These are phyloP conservation scores for Sporobolomyces roseus DNA, from an alignment of 768 basidiomycete genomes.

Conservation along the genomic window DNA sequence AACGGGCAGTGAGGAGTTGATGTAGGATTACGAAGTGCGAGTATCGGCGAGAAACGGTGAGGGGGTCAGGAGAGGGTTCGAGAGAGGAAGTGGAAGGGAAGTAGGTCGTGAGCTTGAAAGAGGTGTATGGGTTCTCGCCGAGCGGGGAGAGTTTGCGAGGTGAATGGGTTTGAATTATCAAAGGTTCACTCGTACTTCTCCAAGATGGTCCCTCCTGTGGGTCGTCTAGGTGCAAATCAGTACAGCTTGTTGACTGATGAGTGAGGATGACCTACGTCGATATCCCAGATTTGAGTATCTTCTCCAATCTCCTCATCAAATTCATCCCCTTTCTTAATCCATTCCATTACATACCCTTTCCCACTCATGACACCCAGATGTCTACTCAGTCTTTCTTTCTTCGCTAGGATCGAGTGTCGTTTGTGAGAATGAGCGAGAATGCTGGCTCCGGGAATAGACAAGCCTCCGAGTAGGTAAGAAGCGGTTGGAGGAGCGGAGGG, in stretches of 20 bases:
- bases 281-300: constrained; percentile 31
- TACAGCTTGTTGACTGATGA: neutral
- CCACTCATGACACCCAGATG: neutral
- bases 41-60: constrained; percentile 72
- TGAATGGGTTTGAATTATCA: constrained; percentile 71
- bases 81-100: constrained; percentile 52
- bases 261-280: constrained; percentile 37
- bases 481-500: neutral
- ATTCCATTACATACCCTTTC: constrained; percentile 7
- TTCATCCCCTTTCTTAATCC: constrained; percentile 37
- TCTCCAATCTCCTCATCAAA: constrained; percentile 11
- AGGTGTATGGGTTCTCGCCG: constrained; percentile 63
- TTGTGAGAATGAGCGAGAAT: constrained; percentile 23
- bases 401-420: neutral
- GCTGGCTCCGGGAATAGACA: constrained; percentile 17
- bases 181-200: constrained; percentile 68
- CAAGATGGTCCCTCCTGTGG: constrained; percentile 52
- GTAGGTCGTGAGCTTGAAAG: constrained; percentile 72
- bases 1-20: constrained; percentile 62
- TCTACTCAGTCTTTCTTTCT: neutral
- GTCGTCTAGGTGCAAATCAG: neutral
- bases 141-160: constrained; percentile 69
- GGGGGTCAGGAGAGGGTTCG: constrained; percentile 51
- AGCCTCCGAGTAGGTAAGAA: constrained; percentile 2
- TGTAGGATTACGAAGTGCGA: constrained; percentile 79